These are phyloP conservation scores for Cyberlindnera suaveolens DNA, from an alignment of 805 yeast genomes.

Conservation along the genomic window DNA sequence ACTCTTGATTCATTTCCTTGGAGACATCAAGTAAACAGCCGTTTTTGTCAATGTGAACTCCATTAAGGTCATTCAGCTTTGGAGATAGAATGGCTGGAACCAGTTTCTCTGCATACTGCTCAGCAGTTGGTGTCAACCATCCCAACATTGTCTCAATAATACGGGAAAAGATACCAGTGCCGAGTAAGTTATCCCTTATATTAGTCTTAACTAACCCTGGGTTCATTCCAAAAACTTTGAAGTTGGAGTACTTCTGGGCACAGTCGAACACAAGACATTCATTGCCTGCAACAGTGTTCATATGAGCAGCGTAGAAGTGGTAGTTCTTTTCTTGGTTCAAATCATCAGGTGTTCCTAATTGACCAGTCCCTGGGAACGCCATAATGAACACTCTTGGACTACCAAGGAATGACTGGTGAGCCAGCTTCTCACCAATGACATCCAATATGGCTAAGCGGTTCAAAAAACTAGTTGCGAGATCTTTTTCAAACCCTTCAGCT, in stretches of 20 bases:
- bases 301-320: constrained; percentile 26
- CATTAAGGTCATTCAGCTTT: constrained; percentile 25
- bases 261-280: constrained; percentile 29
- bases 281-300: constrained; percentile 37
- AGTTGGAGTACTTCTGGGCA: constrained; percentile 15
- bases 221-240: constrained; percentile 31
- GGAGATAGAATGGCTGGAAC: constrained; percentile 27
- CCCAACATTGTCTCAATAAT: constrained; percentile 26
- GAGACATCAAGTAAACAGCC: constrained; percentile 24
- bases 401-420: constrained; percentile 2
- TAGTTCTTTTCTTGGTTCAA: constrained; percentile 29
- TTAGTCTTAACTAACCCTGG: constrained; percentile 31
- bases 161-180: constrained; percentile 22
- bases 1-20: constrained; percentile 23
- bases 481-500: constrained; percentile 31
- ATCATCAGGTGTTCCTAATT: constrained; percentile 29
- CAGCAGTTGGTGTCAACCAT: constrained; percentile 27
- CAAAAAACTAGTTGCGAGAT: constrained; percentile 33
- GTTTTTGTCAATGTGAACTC: constrained; percentile 26
- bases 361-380: constrained; percentile 34
- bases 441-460: constrained; percentile 29
- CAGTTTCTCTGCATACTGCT: constrained; percentile 27
- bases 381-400: constrained; percentile 30
- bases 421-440: constrained; percentile 22
- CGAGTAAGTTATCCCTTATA: constrained; percentile 30